Base-by-base conservation (phyloP, 75 land plant genomes). In the Picea sitchensis region DNA sequence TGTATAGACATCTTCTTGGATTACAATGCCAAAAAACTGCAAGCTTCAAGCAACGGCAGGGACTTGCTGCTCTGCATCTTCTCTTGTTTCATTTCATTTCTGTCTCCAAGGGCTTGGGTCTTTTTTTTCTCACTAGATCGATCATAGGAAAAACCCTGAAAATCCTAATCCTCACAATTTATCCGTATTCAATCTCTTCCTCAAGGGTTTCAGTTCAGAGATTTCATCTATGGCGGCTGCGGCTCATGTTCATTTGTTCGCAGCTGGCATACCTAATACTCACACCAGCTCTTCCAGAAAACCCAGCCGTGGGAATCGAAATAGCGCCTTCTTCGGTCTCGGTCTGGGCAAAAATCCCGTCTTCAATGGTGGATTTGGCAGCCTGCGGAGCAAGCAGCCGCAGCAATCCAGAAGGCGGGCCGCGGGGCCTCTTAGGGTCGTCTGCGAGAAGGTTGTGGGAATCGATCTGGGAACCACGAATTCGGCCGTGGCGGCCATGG, bases 401-500 rank as follows among this genome's bases (percentile, higher is more conserved):
- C 62, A 59, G 71, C 63, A 64, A 18, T 41, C 59, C 31, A 11
- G 36, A 75, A 81, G 71, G 38, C 8, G 86, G 78, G 30, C 30
- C 68, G 75, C 54, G 2, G 86, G 90, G 3, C 82, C 86, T 31
- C 51, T 89, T 0, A 73, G 90, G 38, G 84, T 89, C 0, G 86
- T 81, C 4, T 74, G 59, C 34, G 91, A 90, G 85, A 90, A 90
- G 74, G 91, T 90, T 44, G 87, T 90, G 36, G 91, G 92, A n/a
- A 90, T 89, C 59, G 92, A 90, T 61, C 71, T 90, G 9, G 92
- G 92, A 17, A 90, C 91, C 20, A 90, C 92, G 30, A 90, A 90
- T 76, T 91, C 93, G 9, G 93, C 93, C 4, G 91, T 91, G 44
- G 93, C 91, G 36, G 93, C 89, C 21, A 89, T 89, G 91, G 92